Percentiles rank a stretch among this genome's conserved stretches.
phyloP scores from a whole-genome alignment of 495 filamentous ascomycete species.

The Sporormia fimetaria region DNA sequence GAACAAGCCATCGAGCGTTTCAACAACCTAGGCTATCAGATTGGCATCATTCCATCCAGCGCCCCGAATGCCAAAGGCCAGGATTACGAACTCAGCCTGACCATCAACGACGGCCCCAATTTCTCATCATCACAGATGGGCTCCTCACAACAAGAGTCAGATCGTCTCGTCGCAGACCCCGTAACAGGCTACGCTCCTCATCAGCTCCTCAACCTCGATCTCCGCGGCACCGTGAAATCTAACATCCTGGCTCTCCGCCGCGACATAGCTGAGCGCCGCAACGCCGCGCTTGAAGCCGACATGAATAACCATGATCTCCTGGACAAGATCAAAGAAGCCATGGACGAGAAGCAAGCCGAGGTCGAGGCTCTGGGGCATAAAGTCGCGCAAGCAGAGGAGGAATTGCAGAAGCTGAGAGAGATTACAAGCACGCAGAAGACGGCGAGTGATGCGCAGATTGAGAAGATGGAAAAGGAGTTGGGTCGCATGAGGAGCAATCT shows the following conservation, averaged over 20 bases:
- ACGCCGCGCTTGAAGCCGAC: slow-evolving; percentile 69
- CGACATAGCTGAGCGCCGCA: slow-evolving; percentile 77
- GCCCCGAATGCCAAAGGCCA: slow-evolving; percentile 74
- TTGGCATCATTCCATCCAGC: slow-evolving; percentile 72
- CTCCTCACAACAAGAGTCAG: slow-evolving; percentile 39
- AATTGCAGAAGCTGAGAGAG: slow-evolving; percentile 90
- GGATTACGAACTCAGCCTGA: slow-evolving; percentile 70
- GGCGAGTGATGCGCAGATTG: slow-evolving; percentile 80
- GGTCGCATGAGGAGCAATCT: slow-evolving; percentile 79
- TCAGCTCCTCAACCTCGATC: slow-evolving; percentile 74
- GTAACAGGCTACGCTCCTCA: slow-evolving; percentile 79
- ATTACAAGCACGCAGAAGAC: slow-evolving; percentile 76
- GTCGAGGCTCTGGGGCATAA: slow-evolving; percentile 84
- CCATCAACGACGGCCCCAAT: slow-evolving; percentile 55
- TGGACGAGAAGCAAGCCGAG: slow-evolving; percentile 86
- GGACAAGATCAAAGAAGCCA: slow-evolving; percentile 83
- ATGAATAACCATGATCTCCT: slow-evolving; percentile 84
- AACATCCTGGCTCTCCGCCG: slow-evolving; percentile 68
- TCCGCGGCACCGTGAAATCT: slow-evolving; percentile 68
- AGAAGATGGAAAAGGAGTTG: slow-evolving; percentile 96
- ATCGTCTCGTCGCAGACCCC: slow-evolving; percentile 67
- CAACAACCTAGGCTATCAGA: slow-evolving; percentile 88
- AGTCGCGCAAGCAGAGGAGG: slow-evolving; percentile 74
- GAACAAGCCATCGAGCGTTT: slow-evolving; percentile 77
- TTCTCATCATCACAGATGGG: slow-evolving; percentile 66